These are phyloP conservation scores for Erodium trifolium DNA, from an alignment of 441 rosid genomes.

Conservation along the genomic window DNA sequence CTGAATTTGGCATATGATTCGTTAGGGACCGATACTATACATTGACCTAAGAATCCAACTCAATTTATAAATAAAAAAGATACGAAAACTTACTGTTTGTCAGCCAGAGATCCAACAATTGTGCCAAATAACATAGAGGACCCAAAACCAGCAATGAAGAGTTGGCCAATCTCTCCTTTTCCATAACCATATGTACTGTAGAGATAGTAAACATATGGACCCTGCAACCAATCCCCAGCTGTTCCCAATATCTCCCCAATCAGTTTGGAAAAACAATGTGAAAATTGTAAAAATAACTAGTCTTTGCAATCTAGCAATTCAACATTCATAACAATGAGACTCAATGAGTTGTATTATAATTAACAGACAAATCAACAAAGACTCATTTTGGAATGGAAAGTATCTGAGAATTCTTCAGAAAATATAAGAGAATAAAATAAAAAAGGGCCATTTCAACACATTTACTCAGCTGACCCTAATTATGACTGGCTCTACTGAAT, in stretches of 20 bases:
- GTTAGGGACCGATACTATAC: background rate
- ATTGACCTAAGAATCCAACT: background rate
- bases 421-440: too few species aligned
- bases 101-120: constrained; percentile 93
- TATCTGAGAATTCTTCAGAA: too few species aligned
- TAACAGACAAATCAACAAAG: too few species aligned
- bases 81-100: constrained; percentile 60
- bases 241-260: constrained; percentile 22
- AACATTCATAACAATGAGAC: background rate
- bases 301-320: background rate
- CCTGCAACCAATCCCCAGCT: constrained; percentile 99
- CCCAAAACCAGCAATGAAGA: constrained; percentile 96
- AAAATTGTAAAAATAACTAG: background rate
- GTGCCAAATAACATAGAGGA: constrained; percentile 98
- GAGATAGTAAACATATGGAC: constrained; percentile 90
- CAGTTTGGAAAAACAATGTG: background rate
- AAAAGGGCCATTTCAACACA: background rate
- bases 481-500: background rate
- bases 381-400: too few species aligned
- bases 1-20: constrained; percentile 27
- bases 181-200: constrained; percentile 77
- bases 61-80: background rate
- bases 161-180: constrained; percentile 90
- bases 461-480: background rate
- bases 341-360: background rate